Conservation (phyloP, 805 yeast genomes). For the Yamadazyma scolyti region DNA sequence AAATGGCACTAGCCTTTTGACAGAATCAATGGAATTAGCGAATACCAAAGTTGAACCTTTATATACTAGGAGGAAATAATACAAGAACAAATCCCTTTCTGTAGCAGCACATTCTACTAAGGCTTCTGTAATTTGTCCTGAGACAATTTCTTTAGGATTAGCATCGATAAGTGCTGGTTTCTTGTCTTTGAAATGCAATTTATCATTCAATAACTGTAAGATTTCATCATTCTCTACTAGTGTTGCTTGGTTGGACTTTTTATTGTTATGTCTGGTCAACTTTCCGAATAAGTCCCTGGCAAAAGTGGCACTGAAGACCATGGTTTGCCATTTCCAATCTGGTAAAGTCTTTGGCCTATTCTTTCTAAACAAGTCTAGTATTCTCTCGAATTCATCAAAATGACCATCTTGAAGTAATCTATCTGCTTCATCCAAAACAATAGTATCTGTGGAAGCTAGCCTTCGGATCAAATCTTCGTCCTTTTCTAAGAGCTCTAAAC, state of each 20-base stretch:
- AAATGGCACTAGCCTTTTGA: constrained; percentile 76
- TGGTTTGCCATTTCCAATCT: constrained; percentile 64
- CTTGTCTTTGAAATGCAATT: constrained; percentile 65
- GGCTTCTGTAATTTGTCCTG: constrained; percentile 75
- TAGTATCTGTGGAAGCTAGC: constrained; percentile 43
- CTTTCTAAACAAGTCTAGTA: constrained; percentile 59
- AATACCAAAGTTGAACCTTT: constrained; percentile 90
- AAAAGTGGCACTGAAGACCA: constrained; percentile 95
- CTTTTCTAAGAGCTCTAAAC: constrained; percentile 74
- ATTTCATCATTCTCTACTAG: constrained; percentile 55
- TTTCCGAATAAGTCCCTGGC: constrained; percentile 78
- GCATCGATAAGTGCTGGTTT: constrained; percentile 75
- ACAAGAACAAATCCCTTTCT: constrained; percentile 86
- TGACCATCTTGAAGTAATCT: constrained; percentile 93
- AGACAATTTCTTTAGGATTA: constrained; percentile 79
- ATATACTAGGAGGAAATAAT: constrained; percentile 80
- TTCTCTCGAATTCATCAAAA: constrained; percentile 83
- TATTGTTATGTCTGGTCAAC: constrained; percentile 39
- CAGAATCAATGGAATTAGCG: constrained; percentile 94
- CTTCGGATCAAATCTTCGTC: constrained; percentile 41
- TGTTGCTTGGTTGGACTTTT: constrained; percentile 17
- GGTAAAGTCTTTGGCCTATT: constrained; percentile 40
- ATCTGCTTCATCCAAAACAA: constrained; percentile 94
- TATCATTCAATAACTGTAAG: constrained; percentile 58
- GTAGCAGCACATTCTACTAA: constrained; percentile 86